A percentile compares a stretch with the other conserved stretches of the same genome.
Evolutionary conservation across 2,329 filamentous ascomycete genomes (phyloP).

Genomic region (Iodosphaeria phyllophila): DNA sequence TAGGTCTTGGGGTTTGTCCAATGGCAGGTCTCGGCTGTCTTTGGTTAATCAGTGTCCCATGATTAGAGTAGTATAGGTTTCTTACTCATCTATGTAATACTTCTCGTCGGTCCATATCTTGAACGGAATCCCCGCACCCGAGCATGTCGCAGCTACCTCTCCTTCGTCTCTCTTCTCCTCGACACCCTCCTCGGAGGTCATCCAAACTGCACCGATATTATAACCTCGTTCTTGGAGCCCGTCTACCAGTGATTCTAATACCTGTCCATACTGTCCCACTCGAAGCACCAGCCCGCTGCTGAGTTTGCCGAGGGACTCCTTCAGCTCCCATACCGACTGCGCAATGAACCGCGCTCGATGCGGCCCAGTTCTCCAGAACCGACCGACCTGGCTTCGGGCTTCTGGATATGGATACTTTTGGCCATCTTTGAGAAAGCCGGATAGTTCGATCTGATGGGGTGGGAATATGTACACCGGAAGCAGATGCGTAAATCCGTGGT

Average conservation of each 20-base stretch:
- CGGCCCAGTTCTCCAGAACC: conserved; percentile 57
- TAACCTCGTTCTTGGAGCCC: conserved; percentile 20
- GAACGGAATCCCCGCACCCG: conserved; percentile 35
- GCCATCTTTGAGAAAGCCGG: conserved; percentile 45
- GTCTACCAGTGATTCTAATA: conserved; percentile 37
- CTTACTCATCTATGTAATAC: conserved; percentile 63
- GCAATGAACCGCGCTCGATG: conserved; percentile 55
- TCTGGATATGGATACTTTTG: conserved; percentile 45
- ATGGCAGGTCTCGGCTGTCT: conserved; percentile 44
- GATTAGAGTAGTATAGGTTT: conserved; percentile 6
- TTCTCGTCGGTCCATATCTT: conserved; percentile 57
- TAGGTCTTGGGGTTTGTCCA: conserved; percentile 36
- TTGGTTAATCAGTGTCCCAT: conserved; percentile 5
- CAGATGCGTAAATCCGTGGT: conserved; percentile 45
- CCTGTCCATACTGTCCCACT: conserved; percentile 40
- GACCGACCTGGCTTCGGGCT: conserved; percentile 43
- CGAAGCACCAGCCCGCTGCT: conserved; percentile 44
- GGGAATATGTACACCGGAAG: conserved; percentile 54
- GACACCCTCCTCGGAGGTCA: conserved; percentile 48
- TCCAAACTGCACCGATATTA: conserved; percentile 50
- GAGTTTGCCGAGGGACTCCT: conserved; percentile 36
- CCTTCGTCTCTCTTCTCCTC: conserved; percentile 52
- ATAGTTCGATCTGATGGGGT: conserved; percentile 54
- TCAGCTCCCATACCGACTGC: conserved; percentile 56
- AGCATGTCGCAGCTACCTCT: conserved; percentile 31